These are phyloP conservation scores for Umbilicaria muhlenbergii DNA, from an alignment of 495 filamentous ascomycete genomes.

Conservation along the genomic window DNA sequence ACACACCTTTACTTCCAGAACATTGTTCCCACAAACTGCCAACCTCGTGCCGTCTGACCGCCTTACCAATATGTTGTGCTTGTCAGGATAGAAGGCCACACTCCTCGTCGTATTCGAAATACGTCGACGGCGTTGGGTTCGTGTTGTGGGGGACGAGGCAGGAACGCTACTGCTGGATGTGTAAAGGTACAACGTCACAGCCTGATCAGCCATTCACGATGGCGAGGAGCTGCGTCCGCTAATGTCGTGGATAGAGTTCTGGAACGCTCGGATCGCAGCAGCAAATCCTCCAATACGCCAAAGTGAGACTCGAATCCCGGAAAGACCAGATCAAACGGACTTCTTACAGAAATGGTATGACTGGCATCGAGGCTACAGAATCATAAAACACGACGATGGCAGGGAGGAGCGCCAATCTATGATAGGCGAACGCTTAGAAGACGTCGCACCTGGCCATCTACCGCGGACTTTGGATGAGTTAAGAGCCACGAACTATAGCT, in stretches of 20 bases:
- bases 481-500: slow-evolving; percentile 1
- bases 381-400: slow-evolving; percentile 18
- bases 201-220: not conserved
- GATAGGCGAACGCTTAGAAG: slow-evolving; percentile 20
- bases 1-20: slow-evolving; percentile 16
- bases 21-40: slow-evolving; percentile 29
- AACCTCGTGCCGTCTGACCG: slow-evolving; percentile 25
- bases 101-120: slow-evolving; percentile 18
- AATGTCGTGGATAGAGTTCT: slow-evolving; percentile 18
- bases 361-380: slow-evolving; percentile 24
- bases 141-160: slow-evolving; percentile 24
- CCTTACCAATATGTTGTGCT: slow-evolving; percentile 25
- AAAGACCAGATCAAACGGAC: slow-evolving; percentile 22
- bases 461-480: slow-evolving; percentile 23
- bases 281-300: slow-evolving; percentile 14
- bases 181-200: slow-evolving; percentile 16
- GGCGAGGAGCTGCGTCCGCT: slow-evolving; percentile 1
- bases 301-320: slow-evolving; percentile 20
- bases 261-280: slow-evolving; percentile 20
- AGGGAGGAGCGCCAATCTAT: slow-evolving; percentile 21
- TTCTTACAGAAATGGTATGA: slow-evolving; percentile 27
- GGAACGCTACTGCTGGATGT: slow-evolving; percentile 31
- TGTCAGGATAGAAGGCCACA: slow-evolving; percentile 25
- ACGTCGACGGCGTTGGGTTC: slow-evolving; percentile 29
- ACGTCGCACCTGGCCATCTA: slow-evolving; percentile 25